Conservation (phyloP, 768 basidiomycete species). For the Leccinum obscurum region DNA sequence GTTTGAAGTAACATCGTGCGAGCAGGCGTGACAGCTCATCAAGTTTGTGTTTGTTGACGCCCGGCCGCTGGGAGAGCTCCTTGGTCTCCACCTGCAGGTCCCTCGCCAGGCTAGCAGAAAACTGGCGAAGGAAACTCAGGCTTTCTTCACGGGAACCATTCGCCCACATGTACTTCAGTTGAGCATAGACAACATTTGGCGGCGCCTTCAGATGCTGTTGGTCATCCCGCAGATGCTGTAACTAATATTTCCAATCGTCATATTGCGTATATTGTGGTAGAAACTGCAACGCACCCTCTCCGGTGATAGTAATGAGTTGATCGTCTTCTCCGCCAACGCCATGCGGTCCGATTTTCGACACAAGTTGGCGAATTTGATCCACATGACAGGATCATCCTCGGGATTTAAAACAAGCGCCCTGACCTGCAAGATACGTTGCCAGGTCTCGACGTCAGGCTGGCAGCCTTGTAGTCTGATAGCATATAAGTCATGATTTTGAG, state of each 20-base stretch:
- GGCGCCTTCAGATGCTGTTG: slow-evolving; percentile 71
- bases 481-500: not conserved
- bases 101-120: slow-evolving; percentile 70
- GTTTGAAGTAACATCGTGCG: slow-evolving; percentile 96
- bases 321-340: slow-evolving; percentile 94
- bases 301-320: slow-evolving; percentile 84
- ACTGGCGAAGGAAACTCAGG: slow-evolving; percentile 78
- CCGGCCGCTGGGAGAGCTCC: slow-evolving; percentile 50
- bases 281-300: slow-evolving; percentile 50
- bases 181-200: slow-evolving; percentile 94
- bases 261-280: not conserved
- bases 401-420: slow-evolving; percentile 91
- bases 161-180: slow-evolving; percentile 96
- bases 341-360: slow-evolving; percentile 95
- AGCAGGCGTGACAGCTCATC: slow-evolving; percentile 79
- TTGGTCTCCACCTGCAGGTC: slow-evolving; percentile 69
- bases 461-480: slow-evolving; percentile 80
- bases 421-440: slow-evolving; percentile 97
- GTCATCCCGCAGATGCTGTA: slow-evolving; percentile 50
- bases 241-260: slow-evolving; percentile 24
- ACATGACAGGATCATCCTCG: slow-evolving; percentile 93
- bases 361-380: slow-evolving; percentile 98
- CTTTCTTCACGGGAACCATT: slow-evolving; percentile 76
- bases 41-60: slow-evolving; percentile 59
- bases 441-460: slow-evolving; percentile 97